Evolutionary conservation across 2,329 filamentous ascomycete genomes (phyloP).

Genomic region (Atkinsonella hypoxylon): DNA sequence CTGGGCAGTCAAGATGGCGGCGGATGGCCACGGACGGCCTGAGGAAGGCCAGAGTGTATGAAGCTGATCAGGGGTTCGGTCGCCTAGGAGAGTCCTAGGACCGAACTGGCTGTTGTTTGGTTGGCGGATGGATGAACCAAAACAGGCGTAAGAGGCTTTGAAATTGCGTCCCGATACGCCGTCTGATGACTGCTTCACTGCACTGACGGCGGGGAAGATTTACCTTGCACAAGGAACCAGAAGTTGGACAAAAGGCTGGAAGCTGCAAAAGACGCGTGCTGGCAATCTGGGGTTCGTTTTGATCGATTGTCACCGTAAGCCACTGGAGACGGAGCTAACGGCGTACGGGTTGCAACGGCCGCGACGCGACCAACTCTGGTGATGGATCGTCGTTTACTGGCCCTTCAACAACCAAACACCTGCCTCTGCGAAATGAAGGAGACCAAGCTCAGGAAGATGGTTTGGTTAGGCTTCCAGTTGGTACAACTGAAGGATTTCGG

Average conservation of each 20-base stretch:
- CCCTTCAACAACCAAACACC: neutral
- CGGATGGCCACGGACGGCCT: neutral
- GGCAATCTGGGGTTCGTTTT: neutral
- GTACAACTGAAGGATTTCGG: neutral
- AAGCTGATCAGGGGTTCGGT: slow-evolving; percentile 3
- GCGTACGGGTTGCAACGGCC: neutral
- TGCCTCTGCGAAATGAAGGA: neutral
- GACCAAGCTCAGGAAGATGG: neutral
- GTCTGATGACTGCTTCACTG: neutral
- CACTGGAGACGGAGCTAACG: neutral
- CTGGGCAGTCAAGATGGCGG: slow-evolving; percentile 1
- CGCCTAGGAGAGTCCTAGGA: neutral
- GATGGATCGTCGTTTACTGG: neutral
- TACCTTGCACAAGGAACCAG: neutral
- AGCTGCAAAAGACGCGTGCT: neutral
- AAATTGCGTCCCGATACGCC: slow-evolving; percentile 3
- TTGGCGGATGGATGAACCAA: slow-evolving; percentile 2
- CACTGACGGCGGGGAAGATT: neutral
- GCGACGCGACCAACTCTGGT: neutral
- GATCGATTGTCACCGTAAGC: neutral
- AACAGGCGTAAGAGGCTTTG: neutral
- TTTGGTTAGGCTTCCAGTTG: neutral
- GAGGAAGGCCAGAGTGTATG: slow-evolving; percentile 7
- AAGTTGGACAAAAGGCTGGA: neutral
- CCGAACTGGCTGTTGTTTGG: slow-evolving; percentile 2